Evolutionary conservation across 2,329 filamentous ascomycete genomes (phyloP).

Genomic region (Fusarium sp.): DNA sequence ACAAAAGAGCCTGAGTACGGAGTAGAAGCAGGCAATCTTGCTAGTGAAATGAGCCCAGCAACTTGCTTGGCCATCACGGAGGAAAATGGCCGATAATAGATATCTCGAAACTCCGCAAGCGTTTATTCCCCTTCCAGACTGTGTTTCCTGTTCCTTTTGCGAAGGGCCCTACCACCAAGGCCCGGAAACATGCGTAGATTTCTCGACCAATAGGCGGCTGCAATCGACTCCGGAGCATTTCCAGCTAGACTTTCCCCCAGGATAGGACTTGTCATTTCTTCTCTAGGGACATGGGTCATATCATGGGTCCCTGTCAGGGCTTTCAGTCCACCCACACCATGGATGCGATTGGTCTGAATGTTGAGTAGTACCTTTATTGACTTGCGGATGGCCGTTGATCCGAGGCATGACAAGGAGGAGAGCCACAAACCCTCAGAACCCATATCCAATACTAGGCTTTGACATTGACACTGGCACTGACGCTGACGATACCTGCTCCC

Average conservation of each 20-base stretch:
- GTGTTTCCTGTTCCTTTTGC: constrained; percentile 9
- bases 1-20: not conserved
- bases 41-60: constrained; percentile 1
- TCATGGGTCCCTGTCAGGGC: constrained; percentile 14
- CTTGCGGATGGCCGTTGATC: constrained; percentile 24
- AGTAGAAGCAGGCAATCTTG: not conserved
- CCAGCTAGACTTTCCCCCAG: constrained; percentile 10
- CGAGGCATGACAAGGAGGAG: constrained; percentile 2
- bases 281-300: constrained; percentile 17
- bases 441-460: not conserved
- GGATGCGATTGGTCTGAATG: constrained; percentile 5
- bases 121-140: not conserved
- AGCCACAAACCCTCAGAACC: not conserved
- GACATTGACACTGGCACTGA: not conserved
- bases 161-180: not conserved
- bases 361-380: constrained; percentile 4
- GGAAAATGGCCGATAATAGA: not conserved
- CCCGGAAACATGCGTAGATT: constrained; percentile 6
- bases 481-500: constrained; percentile 2
- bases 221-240: constrained; percentile 18
- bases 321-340: not conserved
- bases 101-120: not conserved
- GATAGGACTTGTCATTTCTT: constrained; percentile 22
- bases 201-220: constrained; percentile 5
- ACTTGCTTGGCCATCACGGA: constrained; percentile 2